These are phyloP conservation scores for Phytophthora vignae DNA, from an alignment of 352 stramenopile genomes.

Conservation along the genomic window DNA sequence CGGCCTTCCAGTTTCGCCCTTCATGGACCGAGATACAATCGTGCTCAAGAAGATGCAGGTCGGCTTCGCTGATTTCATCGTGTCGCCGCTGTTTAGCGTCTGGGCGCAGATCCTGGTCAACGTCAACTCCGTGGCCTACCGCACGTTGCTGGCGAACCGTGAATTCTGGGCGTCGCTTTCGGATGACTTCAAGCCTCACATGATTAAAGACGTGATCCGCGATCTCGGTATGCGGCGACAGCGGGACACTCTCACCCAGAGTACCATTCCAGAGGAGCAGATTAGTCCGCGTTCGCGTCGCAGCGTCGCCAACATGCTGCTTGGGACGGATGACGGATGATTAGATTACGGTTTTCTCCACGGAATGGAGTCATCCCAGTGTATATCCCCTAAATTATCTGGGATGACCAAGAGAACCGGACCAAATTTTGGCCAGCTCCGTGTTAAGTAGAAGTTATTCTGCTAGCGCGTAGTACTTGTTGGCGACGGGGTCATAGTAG, in stretches of 20 bases:
- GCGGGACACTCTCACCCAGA: conserved; percentile 35
- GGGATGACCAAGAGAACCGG: neutral
- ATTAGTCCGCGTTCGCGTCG: conserved; percentile 45
- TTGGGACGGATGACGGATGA: conserved; percentile 61
- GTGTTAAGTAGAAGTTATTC: conserved; percentile 50
- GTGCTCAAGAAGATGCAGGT: conserved; percentile 94
- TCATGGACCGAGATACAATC: conserved; percentile 94
- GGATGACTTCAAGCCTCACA: conserved; percentile 87
- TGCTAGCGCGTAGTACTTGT: conserved; percentile 88
- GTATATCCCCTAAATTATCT: conserved; percentile 3
- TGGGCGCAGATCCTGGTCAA: conserved; percentile 86
- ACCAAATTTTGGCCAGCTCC: neutral
- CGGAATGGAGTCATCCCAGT: conserved; percentile 3
- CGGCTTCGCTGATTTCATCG: conserved; percentile 96
- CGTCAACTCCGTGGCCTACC: conserved; percentile 72
- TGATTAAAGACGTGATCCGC: conserved; percentile 82
- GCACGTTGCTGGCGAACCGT: conserved; percentile 75
- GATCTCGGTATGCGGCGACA: conserved; percentile 58
- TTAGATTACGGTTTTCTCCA: neutral
- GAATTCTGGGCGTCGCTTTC: conserved; percentile 84
- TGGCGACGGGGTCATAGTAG: conserved; percentile 82
- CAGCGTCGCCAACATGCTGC: conserved; percentile 53
- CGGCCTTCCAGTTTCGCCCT: conserved; percentile 88
- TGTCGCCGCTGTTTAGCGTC: conserved; percentile 86
- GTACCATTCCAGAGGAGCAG: conserved; percentile 43